Evolutionary conservation across 83 land plant genomes (phyloP).

Genomic region (Isoetes engelmannii): DNA sequence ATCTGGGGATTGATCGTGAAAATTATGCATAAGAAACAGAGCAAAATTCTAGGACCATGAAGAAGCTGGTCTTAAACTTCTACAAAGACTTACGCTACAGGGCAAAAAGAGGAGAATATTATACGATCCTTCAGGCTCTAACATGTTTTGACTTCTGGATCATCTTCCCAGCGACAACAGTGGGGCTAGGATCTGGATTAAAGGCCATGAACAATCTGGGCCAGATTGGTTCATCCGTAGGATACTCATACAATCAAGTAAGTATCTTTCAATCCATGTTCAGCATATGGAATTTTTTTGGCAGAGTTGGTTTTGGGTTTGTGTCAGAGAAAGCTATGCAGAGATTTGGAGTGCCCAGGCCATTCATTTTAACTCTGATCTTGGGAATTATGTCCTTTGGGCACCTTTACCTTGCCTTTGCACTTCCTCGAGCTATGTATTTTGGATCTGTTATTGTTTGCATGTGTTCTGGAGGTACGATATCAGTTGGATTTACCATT

Average conservation of each 20-base stretch:
- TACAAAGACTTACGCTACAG: neutral
- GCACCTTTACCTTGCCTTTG: constrained; percentile 45
- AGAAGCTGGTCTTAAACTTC: too few species aligned
- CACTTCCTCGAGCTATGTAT: constrained; percentile 50
- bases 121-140: constrained; percentile 48
- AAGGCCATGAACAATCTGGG: constrained; percentile 62
- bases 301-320: constrained; percentile 61
- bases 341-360: constrained; percentile 41
- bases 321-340: constrained; percentile 46
- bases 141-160: constrained; percentile 46
- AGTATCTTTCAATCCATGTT: constrained; percentile 51
- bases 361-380: constrained; percentile 44
- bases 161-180: constrained; percentile 46
- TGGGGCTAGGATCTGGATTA: constrained; percentile 60
- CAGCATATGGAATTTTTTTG: constrained; percentile 75
- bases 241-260: constrained; percentile 39
- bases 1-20: too few species aligned
- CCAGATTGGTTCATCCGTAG: constrained; percentile 66
- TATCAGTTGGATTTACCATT: constrained; percentile 56
- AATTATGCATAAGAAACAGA: too few species aligned
- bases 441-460: constrained; percentile 53
- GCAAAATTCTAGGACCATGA: too few species aligned
- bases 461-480: constrained; percentile 56
- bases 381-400: constrained; percentile 42
- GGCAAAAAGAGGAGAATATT: constrained; percentile 27